Evolutionary conservation across 2,329 filamentous ascomycete genomes (phyloP).

Genomic region (Hypoxylon sp.): DNA sequence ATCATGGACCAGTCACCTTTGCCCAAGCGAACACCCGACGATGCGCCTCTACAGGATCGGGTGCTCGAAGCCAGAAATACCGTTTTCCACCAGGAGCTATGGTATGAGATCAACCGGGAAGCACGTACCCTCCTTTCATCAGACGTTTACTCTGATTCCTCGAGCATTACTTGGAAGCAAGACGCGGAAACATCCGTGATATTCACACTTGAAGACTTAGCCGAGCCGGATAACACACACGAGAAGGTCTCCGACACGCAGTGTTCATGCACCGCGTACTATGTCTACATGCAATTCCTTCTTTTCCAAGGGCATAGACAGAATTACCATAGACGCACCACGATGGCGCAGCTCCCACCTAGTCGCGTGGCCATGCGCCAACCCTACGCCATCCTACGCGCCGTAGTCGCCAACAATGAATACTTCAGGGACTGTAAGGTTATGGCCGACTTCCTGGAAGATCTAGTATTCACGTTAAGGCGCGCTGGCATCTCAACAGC

Average conservation of each 20-base stretch:
- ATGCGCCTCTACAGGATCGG: conserved; percentile 74
- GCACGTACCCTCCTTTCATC: conserved; percentile 79
- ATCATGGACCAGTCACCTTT: conserved; percentile 70
- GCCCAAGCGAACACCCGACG: conserved; percentile 68
- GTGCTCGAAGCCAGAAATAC: conserved; percentile 84
- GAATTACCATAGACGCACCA: conserved; percentile 77
- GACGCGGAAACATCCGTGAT: conserved; percentile 70
- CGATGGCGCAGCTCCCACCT: conserved; percentile 60
- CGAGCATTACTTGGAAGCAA: conserved; percentile 69
- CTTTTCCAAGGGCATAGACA: conserved; percentile 84
- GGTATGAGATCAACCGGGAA: conserved; percentile 89
- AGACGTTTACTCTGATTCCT: conserved; percentile 75
- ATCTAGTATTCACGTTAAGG: conserved; percentile 62
- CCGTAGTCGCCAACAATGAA: conserved; percentile 65
- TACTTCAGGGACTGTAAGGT: conserved; percentile 60
- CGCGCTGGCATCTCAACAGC: conserved; percentile 61
- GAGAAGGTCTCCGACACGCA: conserved; percentile 60
- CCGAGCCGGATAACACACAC: conserved; percentile 59
- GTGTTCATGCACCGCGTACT: conserved; percentile 75
- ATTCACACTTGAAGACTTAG: conserved; percentile 76
- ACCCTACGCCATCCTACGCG: conserved; percentile 66
- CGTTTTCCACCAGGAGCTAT: conserved; percentile 87
- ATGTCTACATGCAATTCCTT: conserved; percentile 78
- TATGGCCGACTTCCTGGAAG: conserved; percentile 61
- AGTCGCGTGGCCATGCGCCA: conserved; percentile 59